These are phyloP conservation scores for Aquanectria penicillioides DNA, from an alignment of 2,329 filamentous ascomycete species.

Conservation along the genomic window DNA sequence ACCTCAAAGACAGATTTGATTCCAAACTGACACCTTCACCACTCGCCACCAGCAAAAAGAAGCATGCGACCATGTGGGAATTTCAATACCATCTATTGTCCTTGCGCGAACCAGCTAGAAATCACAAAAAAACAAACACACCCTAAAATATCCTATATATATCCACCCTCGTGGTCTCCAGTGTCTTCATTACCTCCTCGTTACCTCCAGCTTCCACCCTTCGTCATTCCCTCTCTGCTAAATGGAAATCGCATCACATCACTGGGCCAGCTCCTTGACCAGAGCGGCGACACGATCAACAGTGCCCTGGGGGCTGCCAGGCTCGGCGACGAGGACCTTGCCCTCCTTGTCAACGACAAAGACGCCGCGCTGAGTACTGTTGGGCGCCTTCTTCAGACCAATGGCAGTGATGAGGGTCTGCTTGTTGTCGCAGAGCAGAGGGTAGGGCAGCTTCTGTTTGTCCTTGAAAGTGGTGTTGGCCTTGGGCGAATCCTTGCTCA, in stretches of 20 bases:
- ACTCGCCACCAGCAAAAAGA: background rate
- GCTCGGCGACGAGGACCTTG: slow-evolving; percentile 78
- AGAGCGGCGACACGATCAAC: slow-evolving; percentile 80
- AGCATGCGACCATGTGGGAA: background rate
- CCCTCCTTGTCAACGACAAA: slow-evolving; percentile 87
- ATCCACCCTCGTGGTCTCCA: background rate
- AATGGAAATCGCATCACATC: background rate
- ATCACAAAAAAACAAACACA: background rate
- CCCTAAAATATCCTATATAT: slow-evolving; percentile 8
- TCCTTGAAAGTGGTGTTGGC: slow-evolving; percentile 92
- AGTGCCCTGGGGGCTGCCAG: slow-evolving; percentile 81
- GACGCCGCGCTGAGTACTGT: slow-evolving; percentile 85
- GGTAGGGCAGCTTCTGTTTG: slow-evolving; percentile 90
- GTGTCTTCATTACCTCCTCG: slow-evolving; percentile 13
- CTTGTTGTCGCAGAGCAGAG: slow-evolving; percentile 84
- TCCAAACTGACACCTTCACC: too few relatives aligned
- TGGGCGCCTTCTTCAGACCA: slow-evolving; percentile 87
- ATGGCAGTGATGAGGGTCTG: slow-evolving; percentile 83
- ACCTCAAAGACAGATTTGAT: too few relatives aligned
- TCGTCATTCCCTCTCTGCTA: background rate
- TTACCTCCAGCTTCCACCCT: background rate
- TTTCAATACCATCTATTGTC: slow-evolving; percentile 16
- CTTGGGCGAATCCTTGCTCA: slow-evolving; percentile 88
- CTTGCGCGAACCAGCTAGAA: background rate
- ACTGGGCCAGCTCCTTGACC: slow-evolving; percentile 58